These are phyloP conservation scores for California macrophylla DNA, from an alignment of 441 rosid genomes.

Conservation along the genomic window DNA sequence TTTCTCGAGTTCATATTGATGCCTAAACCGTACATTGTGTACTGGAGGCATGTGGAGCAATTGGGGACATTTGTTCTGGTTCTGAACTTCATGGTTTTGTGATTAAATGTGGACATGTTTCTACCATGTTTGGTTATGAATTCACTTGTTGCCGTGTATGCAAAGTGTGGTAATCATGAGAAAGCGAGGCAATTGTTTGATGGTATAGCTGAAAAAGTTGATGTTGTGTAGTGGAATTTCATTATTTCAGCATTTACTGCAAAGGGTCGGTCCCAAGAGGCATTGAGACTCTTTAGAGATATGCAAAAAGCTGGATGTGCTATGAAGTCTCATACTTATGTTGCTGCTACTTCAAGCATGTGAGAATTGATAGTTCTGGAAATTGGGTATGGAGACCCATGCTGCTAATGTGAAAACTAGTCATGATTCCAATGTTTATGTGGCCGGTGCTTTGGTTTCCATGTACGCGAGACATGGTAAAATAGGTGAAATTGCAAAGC, in stretches of 20 bases:
- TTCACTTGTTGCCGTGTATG: conserved; percentile 70
- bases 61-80: conserved; percentile 35
- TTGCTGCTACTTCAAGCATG: conserved; percentile 72
- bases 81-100: conserved; percentile 56
- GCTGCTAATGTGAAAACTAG: conserved; percentile 50
- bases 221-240: conserved; percentile 74
- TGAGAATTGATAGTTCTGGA: conserved; percentile 34
- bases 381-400: conserved; percentile 61
- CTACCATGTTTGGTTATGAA: conserved; percentile 43
- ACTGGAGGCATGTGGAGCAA: conserved; percentile 49
- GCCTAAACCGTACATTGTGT: conserved; percentile 47
- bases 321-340: conserved; percentile 41
- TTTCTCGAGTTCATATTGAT: conserved; percentile 39
- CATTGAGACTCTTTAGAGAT: conserved; percentile 48
- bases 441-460: conserved; percentile 42
- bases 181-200: conserved; percentile 58
- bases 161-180: conserved; percentile 49
- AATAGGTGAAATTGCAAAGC: conserved; percentile 34
- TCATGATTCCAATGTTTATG: conserved; percentile 28
- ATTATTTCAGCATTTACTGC: conserved; percentile 53
- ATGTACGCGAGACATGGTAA: conserved; percentile 59
- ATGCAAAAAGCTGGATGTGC: conserved; percentile 43
- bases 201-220: conserved; percentile 32
- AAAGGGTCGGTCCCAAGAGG: conserved; percentile 40
- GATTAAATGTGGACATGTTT: conserved; percentile 38